Evolutionary conservation across 2,329 filamentous ascomycete species (phyloP), one percentile per base, ranked within the genome.

Genomic region (Ascochyta lentis): DNA sequence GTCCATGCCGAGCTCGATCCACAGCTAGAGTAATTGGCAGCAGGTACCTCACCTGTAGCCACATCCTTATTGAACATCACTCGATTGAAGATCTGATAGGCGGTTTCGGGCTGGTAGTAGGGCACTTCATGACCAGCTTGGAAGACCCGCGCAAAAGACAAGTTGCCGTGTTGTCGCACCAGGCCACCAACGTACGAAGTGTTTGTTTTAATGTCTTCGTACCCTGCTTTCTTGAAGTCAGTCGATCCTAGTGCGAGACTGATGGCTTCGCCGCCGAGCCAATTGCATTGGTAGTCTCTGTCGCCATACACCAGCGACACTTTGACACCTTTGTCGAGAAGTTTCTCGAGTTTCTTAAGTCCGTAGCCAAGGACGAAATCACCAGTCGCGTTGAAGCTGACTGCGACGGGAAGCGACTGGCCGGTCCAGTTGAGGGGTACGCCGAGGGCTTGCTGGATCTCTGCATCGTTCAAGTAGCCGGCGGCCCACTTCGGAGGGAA

Each of bases 371-470:
- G 40, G 24, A 43, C 24, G 33, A 51, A 43, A 19, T 51, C 48
- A 9, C 39, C 48, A n/a, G 48, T 51, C 9, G 48, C 40, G 19
- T 43, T 43, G 33, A 43, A 51, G n/a, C 40, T 33, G 8, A 43
- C 4, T 8, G 39, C 39, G 22, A 50, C 39, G 8, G 39, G 46
- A 9, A 49, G 6, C 3, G 46, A 49, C 26, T 41, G 35, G 10
- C 46, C 46, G 3, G 46, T 49, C 46, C 63, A 64, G 69, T 87
- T 86, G n/a, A 86, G 68, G 0, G 83, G 83, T 0, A 84, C 81
- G 6, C 86, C 86, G 1, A 88, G 78, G 0, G 83, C 84, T 2
- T 71, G 69, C 60, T 86, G 84, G 0, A 86, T 81, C 65, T 80
- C 80, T 10, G 77, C 72, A 59, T 83, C 79, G 65, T 82, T 84